These are phyloP conservation scores for Tuber brumale DNA, from an alignment of 495 filamentous ascomycete species.

Conservation along the genomic window DNA sequence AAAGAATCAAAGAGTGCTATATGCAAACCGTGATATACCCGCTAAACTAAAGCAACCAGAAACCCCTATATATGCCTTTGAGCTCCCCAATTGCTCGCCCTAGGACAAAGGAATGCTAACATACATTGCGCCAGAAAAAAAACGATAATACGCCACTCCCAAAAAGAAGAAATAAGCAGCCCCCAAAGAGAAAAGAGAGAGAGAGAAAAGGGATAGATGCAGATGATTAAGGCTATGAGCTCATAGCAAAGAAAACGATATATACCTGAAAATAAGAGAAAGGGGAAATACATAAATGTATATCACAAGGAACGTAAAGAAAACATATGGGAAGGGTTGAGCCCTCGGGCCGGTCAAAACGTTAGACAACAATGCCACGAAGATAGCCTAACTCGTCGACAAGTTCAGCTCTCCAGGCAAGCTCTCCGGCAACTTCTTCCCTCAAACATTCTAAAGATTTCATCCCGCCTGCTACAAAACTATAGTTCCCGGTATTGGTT, in stretches of 20 bases:
- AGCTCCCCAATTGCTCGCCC: not conserved
- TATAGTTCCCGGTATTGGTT: constrained; percentile 4
- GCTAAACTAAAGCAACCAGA: not conserved
- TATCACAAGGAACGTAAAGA: not conserved
- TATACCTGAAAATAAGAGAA: not conserved
- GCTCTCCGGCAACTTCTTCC: constrained; percentile 38
- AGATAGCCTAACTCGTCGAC: constrained; percentile 38
- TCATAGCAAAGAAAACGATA: not conserved
- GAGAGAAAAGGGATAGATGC: not conserved
- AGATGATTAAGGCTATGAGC: not conserved
- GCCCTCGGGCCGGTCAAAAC: not conserved
- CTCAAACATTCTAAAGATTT: constrained; percentile 33
- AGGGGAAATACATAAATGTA: not conserved
- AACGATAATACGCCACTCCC: not conserved
- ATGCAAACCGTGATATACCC: not conserved
- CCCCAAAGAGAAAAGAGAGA: not conserved
- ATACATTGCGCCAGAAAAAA: constrained; percentile 1
- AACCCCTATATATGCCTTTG: constrained; percentile 4
- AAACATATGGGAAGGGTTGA: not conserved
- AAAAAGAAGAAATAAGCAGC: not conserved
- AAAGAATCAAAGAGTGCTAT: not conserved
- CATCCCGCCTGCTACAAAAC: constrained; percentile 8
- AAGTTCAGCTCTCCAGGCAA: constrained; percentile 36
- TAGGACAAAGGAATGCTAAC: not conserved
- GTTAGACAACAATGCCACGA: constrained; percentile 36